Evolutionary conservation across 768 basidiomycete species (phyloP), one percentile per base, ranked within the genome.

Genomic region (Pleurotus salmoneostramineus): DNA sequence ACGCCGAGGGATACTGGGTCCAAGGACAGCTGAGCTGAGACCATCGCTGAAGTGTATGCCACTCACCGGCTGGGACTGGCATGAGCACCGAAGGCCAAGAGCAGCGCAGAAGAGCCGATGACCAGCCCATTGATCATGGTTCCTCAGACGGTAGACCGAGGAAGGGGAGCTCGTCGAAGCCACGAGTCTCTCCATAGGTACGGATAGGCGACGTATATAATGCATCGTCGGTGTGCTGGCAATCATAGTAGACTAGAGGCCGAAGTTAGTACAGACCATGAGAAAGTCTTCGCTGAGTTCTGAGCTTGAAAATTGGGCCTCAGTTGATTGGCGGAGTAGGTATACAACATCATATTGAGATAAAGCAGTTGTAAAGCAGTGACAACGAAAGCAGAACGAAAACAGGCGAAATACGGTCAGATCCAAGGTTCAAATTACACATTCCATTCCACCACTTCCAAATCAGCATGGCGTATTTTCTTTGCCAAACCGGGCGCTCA

Each of bases 281-380:
- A 27, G 21, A 27, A 27, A 27, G 21, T 27, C 21, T 27, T 27
- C 21, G 21, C 21, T 27, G 21, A 27, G 21, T 27, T 1, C 21
- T 27, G 21, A 27, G 21, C 21, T 27, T 27, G 21, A 27, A 27
- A 27, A 27, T 6, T 45, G 44, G 8, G 8, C 44, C 17, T 45
- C 8, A 45, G 15, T n/a, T 36, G n/a, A 15, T 54, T 3, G 21
- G 21, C 21, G 21, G 32, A 11, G 34, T n/a, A 12, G 36, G 31
- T 34, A 56, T 56, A 47, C 56, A 56, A 46, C 32, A 46, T 15
- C 32, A 46, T 15, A 46, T 32, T 54, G 37, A 58, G 14, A 45
- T 45, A 45, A 11, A 45, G 15, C 44, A 45, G 17, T 6, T 1
- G 6, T 45, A 45, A 11, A 45, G 15, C 44, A 45, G 17, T 6